Base-by-base conservation (phyloP, 1,284 basidiomycete genomes). In the Porodaedalea pini region DNA sequence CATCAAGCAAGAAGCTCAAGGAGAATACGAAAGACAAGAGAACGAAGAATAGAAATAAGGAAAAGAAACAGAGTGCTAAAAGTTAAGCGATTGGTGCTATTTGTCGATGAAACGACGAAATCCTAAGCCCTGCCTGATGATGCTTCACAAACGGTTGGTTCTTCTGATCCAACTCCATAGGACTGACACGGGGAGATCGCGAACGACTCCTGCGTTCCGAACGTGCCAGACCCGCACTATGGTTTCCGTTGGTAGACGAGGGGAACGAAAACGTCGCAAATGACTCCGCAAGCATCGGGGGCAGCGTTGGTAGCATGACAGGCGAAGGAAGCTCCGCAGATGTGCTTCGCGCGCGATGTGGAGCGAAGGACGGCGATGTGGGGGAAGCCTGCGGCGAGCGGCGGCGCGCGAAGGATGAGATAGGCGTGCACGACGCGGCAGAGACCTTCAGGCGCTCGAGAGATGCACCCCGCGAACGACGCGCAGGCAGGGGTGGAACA, bases 351-450 rank as follows among this genome's bases (percentile, higher is more conserved):
- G 60, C 61, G 55, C 74, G 64, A 43, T 37, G 34, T 27, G 73
- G 75, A 56, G 78, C 74, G 67, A 86, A 89, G 25, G 79, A 79
- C 11, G 85, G 80, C 0, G 82, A 81, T 15, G 81, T 85, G 0
- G 87, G 87, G 13, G 88, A 88, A 36, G 80, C 76, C 60, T 82
- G 81, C 25, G 88, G 88, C 2, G 86, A 88, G 71, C 83, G 86
- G 58, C 88, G 82, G 60, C 88, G 85, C 41, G 87, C 82, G 61
- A 86, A 90, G 34, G 80, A 79, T 17, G 88, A 90, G 59, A 90
- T 90, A 55, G 88, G 88, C 6, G 84, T 88, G 59, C 71, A 76
- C 4, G 75, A 75, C 41, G 77, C 68, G 29, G 69, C 54, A 21
- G 41, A 17, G 19, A 56, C 41, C 21, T 52, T 60, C 11, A 56